Base-by-base conservation (phyloP, 2,329 filamentous ascomycete species). In the Fusarium abutilonis region DNA sequence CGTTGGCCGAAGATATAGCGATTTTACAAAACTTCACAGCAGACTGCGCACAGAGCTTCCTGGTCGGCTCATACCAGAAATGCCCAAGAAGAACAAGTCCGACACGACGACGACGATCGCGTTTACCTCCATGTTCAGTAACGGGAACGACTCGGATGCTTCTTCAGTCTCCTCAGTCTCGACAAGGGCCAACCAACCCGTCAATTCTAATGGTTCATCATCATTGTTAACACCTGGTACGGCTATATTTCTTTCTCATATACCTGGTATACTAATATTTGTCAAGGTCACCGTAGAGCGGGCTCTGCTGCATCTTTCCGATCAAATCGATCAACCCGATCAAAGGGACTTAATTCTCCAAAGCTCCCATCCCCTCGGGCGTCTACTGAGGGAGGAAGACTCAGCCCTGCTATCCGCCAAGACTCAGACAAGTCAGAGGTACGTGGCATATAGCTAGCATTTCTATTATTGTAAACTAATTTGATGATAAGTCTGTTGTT, bases 1-100 rank as follows among this genome's bases (percentile, higher is more conserved):
- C 72, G 84, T 98, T 49, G 92, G 89, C 14, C 86, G 93, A 57
- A 85, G 94, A 66, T 99, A 97, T 74, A 91, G 93, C 29, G 92
- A 97, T 68, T 99, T 99, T 73, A 83, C 80, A 23, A 87, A 86
- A 64, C 82, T 99, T 57, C 89, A 96, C 75, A 94, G 90, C 76
- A 85, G 85, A 63, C 77, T 99, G 58, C 88, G 91, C 32, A 86
- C 88, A 11, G 95, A 99, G 76, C 82, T 98, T 50, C 95, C 95
- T 0, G 95, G 95, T 15, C 96, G 96, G 71, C 86, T 97, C 6
- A 82, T 99, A 3, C 91, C 93, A 10, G 86, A 92, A 1, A 79
- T 98, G 45, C 95, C 95, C 1, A 89, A 89, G 73, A 98, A 98
- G 84, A 97, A 97, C 76, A 96, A 94, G 76, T 85, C 88, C 17